Evolutionary conservation across 306 rosid species (phyloP).

Genomic region (Amphicarpaea edgeworthii): DNA sequence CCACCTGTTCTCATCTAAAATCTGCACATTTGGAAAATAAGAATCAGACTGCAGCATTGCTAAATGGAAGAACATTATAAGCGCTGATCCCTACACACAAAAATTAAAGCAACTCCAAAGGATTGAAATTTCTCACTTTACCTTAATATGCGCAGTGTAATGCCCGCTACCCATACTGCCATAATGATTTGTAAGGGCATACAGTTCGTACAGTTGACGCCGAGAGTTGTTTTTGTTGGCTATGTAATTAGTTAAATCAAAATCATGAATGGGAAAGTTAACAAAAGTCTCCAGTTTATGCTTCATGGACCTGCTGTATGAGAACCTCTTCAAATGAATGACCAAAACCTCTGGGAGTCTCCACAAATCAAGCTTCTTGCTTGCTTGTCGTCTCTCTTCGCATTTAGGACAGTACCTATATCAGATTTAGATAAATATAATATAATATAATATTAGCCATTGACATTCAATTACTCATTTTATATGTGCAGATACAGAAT

Average conservation of each 20-base stretch:
- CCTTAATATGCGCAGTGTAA: constrained; percentile 98
- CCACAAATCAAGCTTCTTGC: constrained; percentile 98
- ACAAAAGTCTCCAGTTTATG: constrained; percentile 96
- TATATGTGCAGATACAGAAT: not conserved
- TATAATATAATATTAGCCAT: constrained; percentile 19
- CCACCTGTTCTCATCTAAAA: constrained; percentile 93
- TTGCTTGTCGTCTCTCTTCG: constrained; percentile 94
- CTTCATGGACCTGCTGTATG: constrained; percentile 98
- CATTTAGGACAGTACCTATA: constrained; percentile 93
- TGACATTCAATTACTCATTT: constrained; percentile 19
- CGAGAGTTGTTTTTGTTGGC: constrained; percentile 85
- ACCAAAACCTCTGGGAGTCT: constrained; percentile 97
- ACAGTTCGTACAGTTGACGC: constrained; percentile 83
- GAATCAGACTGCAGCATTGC: constrained; percentile 21
- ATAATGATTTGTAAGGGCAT: constrained; percentile 92
- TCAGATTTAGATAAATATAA: constrained; percentile 38
- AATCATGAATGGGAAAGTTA: constrained; percentile 92
- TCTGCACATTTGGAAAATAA: constrained; percentile 56
- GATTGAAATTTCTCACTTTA: constrained; percentile 47
- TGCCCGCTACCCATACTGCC: constrained; percentile 99
- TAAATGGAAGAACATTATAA: constrained; percentile 27
- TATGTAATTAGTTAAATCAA: constrained; percentile 86
- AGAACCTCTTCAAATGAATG: constrained; percentile 95
- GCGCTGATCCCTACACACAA: not conserved
- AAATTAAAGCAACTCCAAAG: constrained; percentile 4